Evolutionary conservation across 768 basidiomycete species (phyloP), one percentile per base, ranked within the genome.

Genomic region (Dacryopinax spathularia): DNA sequence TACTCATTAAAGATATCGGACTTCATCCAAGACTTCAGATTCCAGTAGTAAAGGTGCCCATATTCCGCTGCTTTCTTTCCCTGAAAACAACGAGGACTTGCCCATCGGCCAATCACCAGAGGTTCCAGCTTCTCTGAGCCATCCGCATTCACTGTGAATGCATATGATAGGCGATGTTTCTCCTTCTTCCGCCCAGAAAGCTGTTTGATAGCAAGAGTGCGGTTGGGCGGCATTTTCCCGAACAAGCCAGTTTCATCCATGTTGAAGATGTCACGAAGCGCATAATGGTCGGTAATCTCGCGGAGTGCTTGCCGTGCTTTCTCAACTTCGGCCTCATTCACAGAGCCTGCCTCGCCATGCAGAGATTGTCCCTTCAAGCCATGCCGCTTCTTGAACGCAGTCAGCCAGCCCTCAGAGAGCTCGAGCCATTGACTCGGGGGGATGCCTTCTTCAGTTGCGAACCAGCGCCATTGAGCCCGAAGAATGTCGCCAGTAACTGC

Each of bases 1-100:
- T 44, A 77, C 71, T 76, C 73, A 64, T 76, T 67, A 65, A 73
- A 78, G 0, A 76, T 60, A 2, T 65, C 64, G 16, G 65, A 27
- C 43, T 70, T 77, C 77, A 78, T 77, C 76, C 76, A 77, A 2
- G 74, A 72, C 61, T 69, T 78, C 64, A 77, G 77, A 65, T 73
- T 70, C 2, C 68, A 63, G 63, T 78, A 79, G 69, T 75, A 72
- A 64, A 76, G 74, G 62, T 37, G n/a, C 1, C 73, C 73, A n/a
- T 34, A 66, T 34, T 69, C 62, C 18, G 36, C 61, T 1, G 65
- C 69, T 25, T 62, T 62, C 39, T 68, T 65, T 41, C 70, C 71
- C 34, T 69, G 70, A 67, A 76, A 77, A 60, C 62, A 71, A 5
- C 68, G 70, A 18, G 73, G 77, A 43, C 65, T 66, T 60, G 64